These are phyloP conservation scores for Penicillium mononematosum DNA, from an alignment of 495 filamentous ascomycete species.

Conservation along the genomic window DNA sequence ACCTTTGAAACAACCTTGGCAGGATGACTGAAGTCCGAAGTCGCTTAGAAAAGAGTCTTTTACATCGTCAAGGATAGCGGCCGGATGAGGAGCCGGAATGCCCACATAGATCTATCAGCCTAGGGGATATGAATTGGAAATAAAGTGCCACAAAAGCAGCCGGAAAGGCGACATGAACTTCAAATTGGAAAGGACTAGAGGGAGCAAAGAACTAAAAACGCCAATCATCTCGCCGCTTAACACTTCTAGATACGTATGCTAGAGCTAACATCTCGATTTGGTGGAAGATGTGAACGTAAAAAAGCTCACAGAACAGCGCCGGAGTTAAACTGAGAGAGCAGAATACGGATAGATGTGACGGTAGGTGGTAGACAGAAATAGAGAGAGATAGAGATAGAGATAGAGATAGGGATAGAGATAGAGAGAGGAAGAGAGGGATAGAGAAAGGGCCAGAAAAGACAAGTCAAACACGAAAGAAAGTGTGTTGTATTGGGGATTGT, in stretches of 20 bases:
- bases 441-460: neutral
- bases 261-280: neutral
- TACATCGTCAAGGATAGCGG: too few species aligned
- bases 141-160: neutral
- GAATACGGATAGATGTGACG: neutral
- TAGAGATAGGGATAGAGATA: neutral
- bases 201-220: neutral
- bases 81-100: too few species aligned
- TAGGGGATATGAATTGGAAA: neutral
- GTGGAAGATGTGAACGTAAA: neutral
- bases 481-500: neutral
- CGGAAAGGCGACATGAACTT: neutral
- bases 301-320: neutral
- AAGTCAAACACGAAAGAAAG: neutral
- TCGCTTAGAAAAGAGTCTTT: too few species aligned
- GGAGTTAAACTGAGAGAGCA: neutral
- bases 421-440: neutral
- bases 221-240: neutral
- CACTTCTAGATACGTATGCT: constrained; percentile 6
- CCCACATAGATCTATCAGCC: too few species aligned
- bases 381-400: neutral
- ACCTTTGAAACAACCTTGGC: too few species aligned
- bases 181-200: neutral
- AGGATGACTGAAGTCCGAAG: too few species aligned
- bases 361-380: neutral